Percentiles rank a stretch among this genome's conserved stretches.
phyloP scores from a whole-genome alignment of 2,329 filamentous ascomycete genomes.

The Cladosporium sp. region DNA sequence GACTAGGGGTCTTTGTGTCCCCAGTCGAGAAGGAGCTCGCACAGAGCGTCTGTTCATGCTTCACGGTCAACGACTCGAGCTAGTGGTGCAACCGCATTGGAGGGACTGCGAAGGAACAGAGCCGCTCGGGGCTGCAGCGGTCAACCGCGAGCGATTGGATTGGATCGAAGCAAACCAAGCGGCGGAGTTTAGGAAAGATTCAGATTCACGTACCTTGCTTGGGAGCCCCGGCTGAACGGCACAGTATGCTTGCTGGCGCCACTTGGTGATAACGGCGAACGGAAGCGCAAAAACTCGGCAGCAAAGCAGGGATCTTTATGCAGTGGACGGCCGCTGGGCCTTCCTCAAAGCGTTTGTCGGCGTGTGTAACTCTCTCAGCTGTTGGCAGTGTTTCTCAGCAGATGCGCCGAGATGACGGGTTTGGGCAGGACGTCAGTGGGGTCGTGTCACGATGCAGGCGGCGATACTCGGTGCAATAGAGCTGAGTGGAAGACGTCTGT shows the following conservation, averaged over 20 bases:
- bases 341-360: conserved; percentile 6
- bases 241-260: conserved; percentile 16
- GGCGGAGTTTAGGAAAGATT: not conserved
- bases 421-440: conserved; percentile 1
- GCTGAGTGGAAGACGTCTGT: conserved; percentile 20
- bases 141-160: not conserved
- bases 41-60: conserved; percentile 13
- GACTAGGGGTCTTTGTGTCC: not conserved
- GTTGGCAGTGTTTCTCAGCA: conserved; percentile 14
- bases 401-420: conserved; percentile 7
- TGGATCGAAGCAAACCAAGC: not conserved
- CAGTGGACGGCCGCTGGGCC: not conserved
- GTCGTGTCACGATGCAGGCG: conserved; percentile 4
- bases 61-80: conserved; percentile 8
- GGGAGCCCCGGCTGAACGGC: conserved; percentile 5
- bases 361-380: conserved; percentile 7
- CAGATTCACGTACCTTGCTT: conserved; percentile 17
- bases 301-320: conserved; percentile 17
- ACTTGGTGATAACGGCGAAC: conserved; percentile 8
- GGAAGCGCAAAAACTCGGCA: conserved; percentile 1
- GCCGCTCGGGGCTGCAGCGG: not conserved
- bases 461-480: conserved; percentile 16
- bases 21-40: not conserved
- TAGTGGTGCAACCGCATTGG: not conserved
- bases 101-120: not conserved